Conservation (phyloP, 768 basidiomycete genomes). For the Boletus reticulatus region DNA sequence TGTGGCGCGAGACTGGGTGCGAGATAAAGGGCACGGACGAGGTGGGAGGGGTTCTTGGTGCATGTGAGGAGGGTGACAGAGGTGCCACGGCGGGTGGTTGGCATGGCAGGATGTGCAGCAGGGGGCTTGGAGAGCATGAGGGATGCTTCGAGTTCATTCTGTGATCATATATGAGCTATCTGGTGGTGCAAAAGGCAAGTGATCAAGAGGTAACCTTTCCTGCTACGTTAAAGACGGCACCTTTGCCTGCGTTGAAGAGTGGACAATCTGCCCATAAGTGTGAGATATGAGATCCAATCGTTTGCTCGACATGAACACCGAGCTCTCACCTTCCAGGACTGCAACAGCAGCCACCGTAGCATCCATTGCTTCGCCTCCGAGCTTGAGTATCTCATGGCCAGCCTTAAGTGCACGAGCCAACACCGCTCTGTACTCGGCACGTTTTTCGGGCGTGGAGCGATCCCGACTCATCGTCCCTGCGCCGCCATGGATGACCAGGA, state of each 20-base stretch:
- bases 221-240: slow-evolving; percentile 78
- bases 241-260: slow-evolving; percentile 77
- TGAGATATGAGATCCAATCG: neutral
- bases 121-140: slow-evolving; percentile 82
- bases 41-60: slow-evolving; percentile 69
- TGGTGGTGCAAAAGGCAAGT: neutral
- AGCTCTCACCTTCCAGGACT: slow-evolving; percentile 61
- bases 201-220: slow-evolving; percentile 59
- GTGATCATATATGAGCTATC: neutral
- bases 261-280: slow-evolving; percentile 52
- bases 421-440: slow-evolving; percentile 53
- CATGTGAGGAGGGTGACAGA: slow-evolving; percentile 65
- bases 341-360: slow-evolving; percentile 75
- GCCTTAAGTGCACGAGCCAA: slow-evolving; percentile 56
- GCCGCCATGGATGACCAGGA: slow-evolving; percentile 78
- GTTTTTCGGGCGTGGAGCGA: slow-evolving; percentile 58
- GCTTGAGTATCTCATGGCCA: slow-evolving; percentile 59
- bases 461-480: slow-evolving; percentile 66
- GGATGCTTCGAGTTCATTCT: slow-evolving; percentile 84
- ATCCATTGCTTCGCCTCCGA: slow-evolving; percentile 81
- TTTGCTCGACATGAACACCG: neutral
- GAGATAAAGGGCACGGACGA: slow-evolving; percentile 70
- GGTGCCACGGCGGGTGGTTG: slow-evolving; percentile 56
- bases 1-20: slow-evolving; percentile 62
- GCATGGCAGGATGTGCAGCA: slow-evolving; percentile 56